Percentiles rank a stretch among this genome's conserved stretches.
Conservation (phyloP, 2,329 filamentous ascomycete genomes). For the Phaeosphaeria sp. region DNA sequence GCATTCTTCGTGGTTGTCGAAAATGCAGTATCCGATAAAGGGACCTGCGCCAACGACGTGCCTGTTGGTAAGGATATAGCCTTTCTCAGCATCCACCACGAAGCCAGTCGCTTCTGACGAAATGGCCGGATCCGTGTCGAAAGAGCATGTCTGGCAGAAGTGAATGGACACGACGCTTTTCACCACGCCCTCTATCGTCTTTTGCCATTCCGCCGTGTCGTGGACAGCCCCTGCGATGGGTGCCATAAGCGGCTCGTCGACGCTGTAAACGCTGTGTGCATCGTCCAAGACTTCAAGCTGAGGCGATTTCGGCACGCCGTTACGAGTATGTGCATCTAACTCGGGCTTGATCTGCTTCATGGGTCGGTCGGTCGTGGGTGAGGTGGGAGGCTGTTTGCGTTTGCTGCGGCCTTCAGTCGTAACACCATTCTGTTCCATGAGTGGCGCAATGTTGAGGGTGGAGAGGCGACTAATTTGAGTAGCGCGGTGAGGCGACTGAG, state of each 20-base stretch:
- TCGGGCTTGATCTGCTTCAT: conserved; percentile 63
- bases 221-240: conserved; percentile 54
- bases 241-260: conserved; percentile 48
- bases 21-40: conserved; percentile 98
- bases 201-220: conserved; percentile 90
- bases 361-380: conserved; percentile 56
- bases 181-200: conserved; percentile 91
- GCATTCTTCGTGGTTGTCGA: conserved; percentile 97
- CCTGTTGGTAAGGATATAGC: conserved; percentile 66
- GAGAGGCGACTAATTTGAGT: conserved; percentile 2
- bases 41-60: conserved; percentile 95
- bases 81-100: conserved; percentile 91
- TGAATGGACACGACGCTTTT: conserved; percentile 97
- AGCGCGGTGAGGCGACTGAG: conserved; percentile 10
- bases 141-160: conserved; percentile 97
- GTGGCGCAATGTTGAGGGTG: conserved; percentile 11
- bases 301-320: conserved; percentile 33
- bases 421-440: conserved; percentile 59
- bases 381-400: conserved; percentile 61
- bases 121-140: conserved; percentile 94
- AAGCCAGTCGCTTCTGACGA: conserved; percentile 97
- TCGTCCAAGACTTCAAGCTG: conserved; percentile 42
- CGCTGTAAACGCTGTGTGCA: conserved; percentile 44
- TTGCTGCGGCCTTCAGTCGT: conserved; percentile 50
- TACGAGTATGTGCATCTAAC: conserved; percentile 47